phyloP scores from a whole-genome alignment of 2,329 filamentous ascomycete genomes.

The Triangularia setosa region DNA sequence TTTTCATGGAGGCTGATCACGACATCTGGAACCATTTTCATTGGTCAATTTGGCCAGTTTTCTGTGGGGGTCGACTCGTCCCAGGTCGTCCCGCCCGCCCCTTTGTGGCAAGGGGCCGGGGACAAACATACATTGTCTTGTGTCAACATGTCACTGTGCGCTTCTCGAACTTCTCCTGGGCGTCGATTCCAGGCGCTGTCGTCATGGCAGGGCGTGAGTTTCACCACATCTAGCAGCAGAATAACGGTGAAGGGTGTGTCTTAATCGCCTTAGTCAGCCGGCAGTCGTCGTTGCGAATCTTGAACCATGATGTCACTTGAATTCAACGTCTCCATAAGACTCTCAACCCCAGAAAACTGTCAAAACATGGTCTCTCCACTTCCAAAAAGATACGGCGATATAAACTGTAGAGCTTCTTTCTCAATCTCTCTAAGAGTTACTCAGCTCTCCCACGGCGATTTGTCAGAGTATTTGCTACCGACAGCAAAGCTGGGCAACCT shows the following conservation, averaged over 20 bases:
- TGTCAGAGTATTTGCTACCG: background rate
- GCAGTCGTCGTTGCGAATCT: background rate
- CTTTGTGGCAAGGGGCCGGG: constrained; percentile 12
- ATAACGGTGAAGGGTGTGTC: background rate
- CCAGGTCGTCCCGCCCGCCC: background rate
- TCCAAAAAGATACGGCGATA: background rate
- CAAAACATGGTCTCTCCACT: constrained; percentile 4
- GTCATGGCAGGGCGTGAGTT: background rate
- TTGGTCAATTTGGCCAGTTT: constrained; percentile 21
- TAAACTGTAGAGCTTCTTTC: background rate
- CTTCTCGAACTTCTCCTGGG: background rate
- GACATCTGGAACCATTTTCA: constrained; percentile 24
- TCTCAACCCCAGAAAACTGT: constrained; percentile 3
- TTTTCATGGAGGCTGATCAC: constrained; percentile 27
- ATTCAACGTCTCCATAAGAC: background rate
- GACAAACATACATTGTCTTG: background rate
- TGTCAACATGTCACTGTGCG: background rate
- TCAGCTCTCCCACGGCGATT: background rate
- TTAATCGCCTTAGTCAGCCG: background rate
- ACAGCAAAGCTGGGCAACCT: background rate
- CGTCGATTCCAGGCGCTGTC: background rate
- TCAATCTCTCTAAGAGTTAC: background rate
- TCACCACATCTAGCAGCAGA: background rate
- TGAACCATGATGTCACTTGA: constrained; percentile 7
- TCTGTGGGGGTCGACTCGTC: constrained; percentile 20